Evolutionary conservation across 768 basidiomycete species (phyloP).

Genomic region (Boletus tomentosulus): DNA sequence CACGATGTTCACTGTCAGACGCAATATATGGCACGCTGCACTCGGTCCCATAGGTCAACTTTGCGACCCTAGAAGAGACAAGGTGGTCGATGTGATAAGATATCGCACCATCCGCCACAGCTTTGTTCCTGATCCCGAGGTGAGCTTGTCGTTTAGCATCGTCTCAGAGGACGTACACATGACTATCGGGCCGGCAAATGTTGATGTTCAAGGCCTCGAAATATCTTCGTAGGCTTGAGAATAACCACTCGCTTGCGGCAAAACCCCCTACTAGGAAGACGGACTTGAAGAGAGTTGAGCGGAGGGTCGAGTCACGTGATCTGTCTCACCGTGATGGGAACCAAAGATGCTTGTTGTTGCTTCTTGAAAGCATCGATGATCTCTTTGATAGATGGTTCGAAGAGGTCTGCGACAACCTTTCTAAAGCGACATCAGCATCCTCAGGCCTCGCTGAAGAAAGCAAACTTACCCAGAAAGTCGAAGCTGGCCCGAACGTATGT

Average conservation of each 20-base stretch:
- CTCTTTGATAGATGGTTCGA: constrained; percentile 40
- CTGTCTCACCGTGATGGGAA: constrained; percentile 31
- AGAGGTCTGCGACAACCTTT: constrained; percentile 38
- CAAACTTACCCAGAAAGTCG: constrained; percentile 33
- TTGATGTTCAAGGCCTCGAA: constrained; percentile 38
- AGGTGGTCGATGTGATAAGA: constrained; percentile 44
- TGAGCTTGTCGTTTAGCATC: constrained; percentile 8
- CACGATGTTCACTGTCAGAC: constrained; percentile 37
- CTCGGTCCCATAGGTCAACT: constrained; percentile 45
- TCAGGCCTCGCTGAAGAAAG: background rate
- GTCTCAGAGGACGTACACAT: constrained; percentile 41
- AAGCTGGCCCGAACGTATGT: constrained; percentile 39
- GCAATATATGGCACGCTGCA: constrained; percentile 35
- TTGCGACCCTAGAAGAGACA: constrained; percentile 45
- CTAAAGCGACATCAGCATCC: constrained; percentile 19
- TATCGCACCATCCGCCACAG: constrained; percentile 50
- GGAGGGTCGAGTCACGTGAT: background rate
- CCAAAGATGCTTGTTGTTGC: constrained; percentile 29
- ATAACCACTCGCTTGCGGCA: constrained; percentile 48
- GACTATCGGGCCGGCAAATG: constrained; percentile 48
- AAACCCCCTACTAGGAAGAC: constrained; percentile 55
- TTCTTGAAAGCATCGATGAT: constrained; percentile 35
- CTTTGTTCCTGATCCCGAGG: constrained; percentile 36
- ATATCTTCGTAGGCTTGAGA: constrained; percentile 36
- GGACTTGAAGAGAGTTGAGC: constrained; percentile 16